Conservation (phyloP, 805 yeast genomes). For the Candida michaelii region DNA sequence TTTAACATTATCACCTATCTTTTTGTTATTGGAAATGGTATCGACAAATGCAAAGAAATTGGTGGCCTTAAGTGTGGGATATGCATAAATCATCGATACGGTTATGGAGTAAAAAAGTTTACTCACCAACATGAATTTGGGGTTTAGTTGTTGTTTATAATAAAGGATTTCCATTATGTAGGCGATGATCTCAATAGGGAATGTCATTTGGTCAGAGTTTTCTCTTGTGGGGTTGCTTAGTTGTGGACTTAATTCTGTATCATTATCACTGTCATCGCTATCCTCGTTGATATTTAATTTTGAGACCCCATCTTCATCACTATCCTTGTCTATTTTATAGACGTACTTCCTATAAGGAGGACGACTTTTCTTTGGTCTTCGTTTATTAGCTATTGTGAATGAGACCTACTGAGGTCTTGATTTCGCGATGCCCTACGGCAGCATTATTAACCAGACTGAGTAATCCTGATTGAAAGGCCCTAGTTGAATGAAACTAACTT, state of each 20-base stretch:
- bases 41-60: constrained; percentile 78
- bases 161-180: constrained; percentile 31
- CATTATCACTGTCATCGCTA: too few species aligned
- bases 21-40: constrained; percentile 50
- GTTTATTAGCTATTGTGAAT: constrained; percentile 73
- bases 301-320: constrained; percentile 4
- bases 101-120: constrained; percentile 59
- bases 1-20: constrained; percentile 58
- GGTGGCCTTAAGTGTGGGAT: constrained; percentile 61
- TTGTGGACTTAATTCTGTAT: too few species aligned
- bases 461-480: too few species aligned
- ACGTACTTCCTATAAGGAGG: constrained; percentile 80
- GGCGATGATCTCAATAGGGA: constrained; percentile 38
- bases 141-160: constrained; percentile 31
- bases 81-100: constrained; percentile 61
- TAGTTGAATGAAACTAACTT: too few species aligned
- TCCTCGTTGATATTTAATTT: constrained; percentile 22
- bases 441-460: too few species aligned
- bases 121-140: constrained; percentile 59
- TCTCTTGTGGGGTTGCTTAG: constrained; percentile 34
- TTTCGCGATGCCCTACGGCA: too few species aligned
- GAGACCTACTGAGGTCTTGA: too few species aligned
- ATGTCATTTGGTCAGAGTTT: constrained; percentile 20
- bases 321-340: constrained; percentile 40
- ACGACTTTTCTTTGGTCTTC: constrained; percentile 79